These are phyloP conservation scores for Talaromyces proteolyticus DNA, from an alignment of 495 filamentous ascomycete species.

Conservation along the genomic window DNA sequence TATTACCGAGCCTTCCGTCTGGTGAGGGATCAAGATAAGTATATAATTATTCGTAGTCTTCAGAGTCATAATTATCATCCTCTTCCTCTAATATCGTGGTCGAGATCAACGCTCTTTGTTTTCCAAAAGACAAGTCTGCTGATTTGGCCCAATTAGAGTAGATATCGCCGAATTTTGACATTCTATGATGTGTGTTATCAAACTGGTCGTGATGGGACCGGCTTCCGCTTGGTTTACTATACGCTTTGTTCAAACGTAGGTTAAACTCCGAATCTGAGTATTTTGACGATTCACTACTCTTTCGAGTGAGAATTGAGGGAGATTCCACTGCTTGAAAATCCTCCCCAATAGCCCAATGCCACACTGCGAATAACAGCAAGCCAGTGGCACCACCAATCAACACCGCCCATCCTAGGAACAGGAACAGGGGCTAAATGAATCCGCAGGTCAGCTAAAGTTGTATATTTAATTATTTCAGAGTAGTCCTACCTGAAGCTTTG, in stretches of 20 bases:
- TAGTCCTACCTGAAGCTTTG: conserved; percentile 59
- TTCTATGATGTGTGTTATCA: conserved; percentile 15
- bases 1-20: no score
- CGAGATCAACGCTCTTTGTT: conserved; percentile 35
- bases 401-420: conserved; percentile 55
- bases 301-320: no score
- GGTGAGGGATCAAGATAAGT: not conserved
- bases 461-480: conserved; percentile 21
- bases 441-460: no score
- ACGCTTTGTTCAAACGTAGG: conserved; percentile 6
- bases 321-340: conserved; percentile 6
- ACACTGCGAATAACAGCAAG: conserved; percentile 36
- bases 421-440: conserved; percentile 58
- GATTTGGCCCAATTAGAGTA: conserved; percentile 31
- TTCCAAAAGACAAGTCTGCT: conserved; percentile 15
- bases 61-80: conserved; percentile 29
- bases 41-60: not conserved
- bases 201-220: conserved; percentile 7
- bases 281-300: no score
- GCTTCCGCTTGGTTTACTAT: not conserved
- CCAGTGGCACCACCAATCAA: conserved; percentile 51
- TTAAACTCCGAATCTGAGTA: not conserved
- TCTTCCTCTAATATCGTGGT: conserved; percentile 67
- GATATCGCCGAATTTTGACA: conserved; percentile 12
- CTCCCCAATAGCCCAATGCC: conserved; percentile 8